Evolutionary conservation across 257 asterid genomes (phyloP).

Genomic region (Mitragyna speciosa): DNA sequence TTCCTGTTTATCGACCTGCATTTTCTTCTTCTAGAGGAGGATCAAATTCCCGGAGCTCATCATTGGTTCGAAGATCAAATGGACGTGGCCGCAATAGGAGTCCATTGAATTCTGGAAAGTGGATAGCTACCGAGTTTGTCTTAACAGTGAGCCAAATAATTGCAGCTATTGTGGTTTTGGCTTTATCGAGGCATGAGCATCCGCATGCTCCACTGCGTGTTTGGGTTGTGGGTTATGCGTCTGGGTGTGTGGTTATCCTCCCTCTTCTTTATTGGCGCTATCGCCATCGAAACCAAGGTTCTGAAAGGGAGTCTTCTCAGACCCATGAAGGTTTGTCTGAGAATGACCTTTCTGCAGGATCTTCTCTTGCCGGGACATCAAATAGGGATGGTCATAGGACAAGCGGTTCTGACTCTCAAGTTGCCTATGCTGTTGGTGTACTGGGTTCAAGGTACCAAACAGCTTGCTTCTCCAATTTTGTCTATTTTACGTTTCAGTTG

Average conservation of each 20-base stretch:
- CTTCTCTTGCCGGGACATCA: slow-evolving; percentile 47
- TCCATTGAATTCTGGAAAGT: slow-evolving; percentile 73
- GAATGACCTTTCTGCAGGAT: slow-evolving; percentile 39
- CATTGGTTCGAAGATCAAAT: slow-evolving; percentile 64
- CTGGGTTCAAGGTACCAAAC: slow-evolving; percentile 57
- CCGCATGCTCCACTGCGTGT: slow-evolving; percentile 74
- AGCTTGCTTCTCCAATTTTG: background rate
- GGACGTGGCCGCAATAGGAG: slow-evolving; percentile 70
- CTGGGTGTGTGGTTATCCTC: slow-evolving; percentile 80
- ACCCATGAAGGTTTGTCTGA: slow-evolving; percentile 50
- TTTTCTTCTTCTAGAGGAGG: slow-evolving; percentile 46
- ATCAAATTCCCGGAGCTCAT: slow-evolving; percentile 58
- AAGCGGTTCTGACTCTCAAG: slow-evolving; percentile 46
- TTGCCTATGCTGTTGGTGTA: slow-evolving; percentile 43
- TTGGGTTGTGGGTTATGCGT: slow-evolving; percentile 89
- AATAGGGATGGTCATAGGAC: slow-evolving; percentile 54
- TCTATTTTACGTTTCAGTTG: background rate
- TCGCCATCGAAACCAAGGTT: slow-evolving; percentile 61
- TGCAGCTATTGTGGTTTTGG: slow-evolving; percentile 74
- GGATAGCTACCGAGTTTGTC: slow-evolving; percentile 80
- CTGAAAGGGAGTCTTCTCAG: slow-evolving; percentile 68
- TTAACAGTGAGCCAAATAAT: slow-evolving; percentile 78
- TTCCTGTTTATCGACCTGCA: slow-evolving; percentile 51
- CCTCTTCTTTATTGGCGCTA: slow-evolving; percentile 94
- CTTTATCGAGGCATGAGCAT: slow-evolving; percentile 70